These are phyloP conservation scores for Maudiozyma pseudohumilis DNA, from an alignment of 805 yeast species.

Conservation along the genomic window DNA sequence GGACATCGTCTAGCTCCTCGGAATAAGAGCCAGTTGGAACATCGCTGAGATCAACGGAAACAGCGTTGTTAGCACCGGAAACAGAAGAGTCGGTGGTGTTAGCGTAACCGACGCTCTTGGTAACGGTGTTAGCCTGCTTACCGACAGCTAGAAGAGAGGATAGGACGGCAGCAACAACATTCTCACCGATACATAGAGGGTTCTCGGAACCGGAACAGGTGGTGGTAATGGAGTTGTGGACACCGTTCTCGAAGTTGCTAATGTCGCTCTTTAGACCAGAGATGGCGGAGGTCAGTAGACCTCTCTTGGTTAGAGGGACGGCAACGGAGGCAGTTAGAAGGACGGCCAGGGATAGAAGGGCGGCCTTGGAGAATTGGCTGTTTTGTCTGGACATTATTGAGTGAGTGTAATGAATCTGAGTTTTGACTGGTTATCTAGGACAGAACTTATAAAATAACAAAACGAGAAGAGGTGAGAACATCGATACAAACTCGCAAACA, in stretches of 20 bases:
- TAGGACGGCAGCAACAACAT: slow-evolving; percentile 1
- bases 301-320: slow-evolving; percentile 1
- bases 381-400: not conserved
- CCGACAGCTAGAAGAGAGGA: not conserved
- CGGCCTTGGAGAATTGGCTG: not conserved
- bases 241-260: not conserved
- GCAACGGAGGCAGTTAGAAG: slow-evolving; percentile 1
- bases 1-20: not conserved
- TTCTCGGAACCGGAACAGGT: not conserved
- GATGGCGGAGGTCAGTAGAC: not conserved
- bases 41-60: not conserved
- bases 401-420: not conserved
- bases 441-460: not conserved
- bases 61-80: not conserved
- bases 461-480: no score
- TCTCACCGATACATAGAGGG: slow-evolving; percentile 1
- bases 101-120: slow-evolving; percentile 1
- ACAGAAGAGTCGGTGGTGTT: not conserved
- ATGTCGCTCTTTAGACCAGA: not conserved
- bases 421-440: not conserved
- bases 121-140: not conserved
- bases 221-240: not conserved
- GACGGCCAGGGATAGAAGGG: not conserved
- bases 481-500: no score
- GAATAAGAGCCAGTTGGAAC: not conserved